Base-by-base conservation (phyloP, 345 rosid genomes). In the Murraya paniculata region DNA sequence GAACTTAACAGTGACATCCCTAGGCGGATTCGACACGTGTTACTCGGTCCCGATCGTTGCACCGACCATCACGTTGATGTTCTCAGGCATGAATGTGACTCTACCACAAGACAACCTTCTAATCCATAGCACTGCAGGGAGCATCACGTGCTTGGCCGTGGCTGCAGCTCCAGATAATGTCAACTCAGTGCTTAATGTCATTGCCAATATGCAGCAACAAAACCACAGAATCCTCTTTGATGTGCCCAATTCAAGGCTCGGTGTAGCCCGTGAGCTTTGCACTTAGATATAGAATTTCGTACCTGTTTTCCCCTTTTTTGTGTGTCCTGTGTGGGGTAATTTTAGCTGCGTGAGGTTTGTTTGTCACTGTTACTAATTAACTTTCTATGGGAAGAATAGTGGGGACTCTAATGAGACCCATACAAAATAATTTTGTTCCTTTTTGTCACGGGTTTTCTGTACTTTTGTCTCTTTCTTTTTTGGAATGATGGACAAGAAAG, bases 201-300 rank as follows among this genome's bases (percentile, higher is more conserved):
- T 94, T 5, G 99, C 99, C 69, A 94, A 85, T 77, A 92, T 96
- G 98, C 98, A 96, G 90, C 99, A 94, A 60, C 99, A 94, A 85
- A 96, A 96, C 83, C 98, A 94, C 41, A 87, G 99, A 78, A 71
- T 92, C 18, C 91, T 96, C 27, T 85, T 89, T 58, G 99, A 96
- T 61, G 87, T 88, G 55, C 91, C 97, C 73, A 92, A 91, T 55
- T 89, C 95, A 22, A 90, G 97, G 91, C 83, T 96, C 4, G 99
- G 99, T 3, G 92, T 92, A 48, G 84, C 98, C 2, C 95, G 95
- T 60, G 98, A 95, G 85, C 83, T 24, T 25, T 95, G 98, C 86
- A 83, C 91, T 81, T 95, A 45, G 50, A 45, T 3, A 45, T 45
- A 45, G 50, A 3, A 45, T 45, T 2, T 2, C 8, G 2, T 0